A percentile compares a stretch with the other conserved stretches of the same genome.
Conservation (phyloP, 2,329 filamentous ascomycete species). For the Aspergillus ochraceoroseus region DNA sequence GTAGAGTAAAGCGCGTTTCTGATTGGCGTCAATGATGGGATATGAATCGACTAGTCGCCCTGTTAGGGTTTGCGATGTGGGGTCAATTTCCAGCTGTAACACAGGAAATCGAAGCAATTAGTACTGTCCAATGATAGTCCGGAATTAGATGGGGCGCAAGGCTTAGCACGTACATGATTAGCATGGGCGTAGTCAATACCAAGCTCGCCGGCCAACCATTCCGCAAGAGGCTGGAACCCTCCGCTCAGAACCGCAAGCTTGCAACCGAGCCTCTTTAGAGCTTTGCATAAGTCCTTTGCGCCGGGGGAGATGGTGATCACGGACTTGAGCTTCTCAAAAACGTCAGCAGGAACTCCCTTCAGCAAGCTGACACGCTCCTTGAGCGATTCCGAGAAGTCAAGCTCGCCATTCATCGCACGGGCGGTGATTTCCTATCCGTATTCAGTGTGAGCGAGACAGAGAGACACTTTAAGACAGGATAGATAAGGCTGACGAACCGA, state of each 20-base stretch:
- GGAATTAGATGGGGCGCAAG: neutral
- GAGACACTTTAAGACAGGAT: too few relatives aligned
- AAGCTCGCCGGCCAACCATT: conserved; percentile 75
- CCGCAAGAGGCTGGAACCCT: conserved; percentile 82
- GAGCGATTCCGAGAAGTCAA: conserved; percentile 84
- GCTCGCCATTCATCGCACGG: conserved; percentile 90
- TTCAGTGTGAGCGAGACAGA: conserved; percentile 16
- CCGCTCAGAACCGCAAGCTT: conserved; percentile 89
- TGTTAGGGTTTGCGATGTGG: conserved; percentile 48
- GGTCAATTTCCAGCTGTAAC: conserved; percentile 48
- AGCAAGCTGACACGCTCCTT: conserved; percentile 74
- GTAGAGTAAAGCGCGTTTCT: conserved; percentile 53
- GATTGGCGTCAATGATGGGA: conserved; percentile 57
- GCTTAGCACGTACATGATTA: conserved; percentile 61
- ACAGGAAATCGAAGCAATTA: conserved; percentile 1
- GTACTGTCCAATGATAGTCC: neutral
- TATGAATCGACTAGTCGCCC: conserved; percentile 51
- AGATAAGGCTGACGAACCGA: too few relatives aligned
- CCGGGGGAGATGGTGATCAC: conserved; percentile 78
- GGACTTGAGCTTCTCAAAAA: conserved; percentile 72
- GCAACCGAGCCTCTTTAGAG: conserved; percentile 71
- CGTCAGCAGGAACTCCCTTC: conserved; percentile 69
- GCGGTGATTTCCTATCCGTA: conserved; percentile 65
- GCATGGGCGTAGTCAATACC: conserved; percentile 84
- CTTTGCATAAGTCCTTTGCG: conserved; percentile 66